These are phyloP conservation scores for Thielaviopsis euricoi DNA, from an alignment of 2,329 filamentous ascomycete genomes.

Conservation along the genomic window DNA sequence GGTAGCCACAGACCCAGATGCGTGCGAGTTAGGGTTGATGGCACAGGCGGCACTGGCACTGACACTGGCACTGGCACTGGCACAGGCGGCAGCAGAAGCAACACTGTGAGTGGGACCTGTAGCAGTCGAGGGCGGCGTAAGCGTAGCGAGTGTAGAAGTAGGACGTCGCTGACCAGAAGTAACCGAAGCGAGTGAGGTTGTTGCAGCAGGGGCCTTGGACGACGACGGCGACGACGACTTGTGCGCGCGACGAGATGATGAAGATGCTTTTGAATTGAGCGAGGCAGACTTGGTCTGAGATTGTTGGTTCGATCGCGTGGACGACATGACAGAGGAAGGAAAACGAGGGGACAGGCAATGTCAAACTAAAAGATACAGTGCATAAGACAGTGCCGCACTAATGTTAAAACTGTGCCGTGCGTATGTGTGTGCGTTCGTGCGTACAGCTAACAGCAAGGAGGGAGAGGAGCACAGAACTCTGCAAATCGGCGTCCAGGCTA, in stretches of 20 bases:
- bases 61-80: background rate
- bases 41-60: background rate
- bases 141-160: background rate
- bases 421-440: too few relatives aligned
- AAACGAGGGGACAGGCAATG: background rate
- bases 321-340: slow-evolving; percentile 5
- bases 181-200: background rate
- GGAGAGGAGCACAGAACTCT: background rate
- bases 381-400: background rate
- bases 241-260: background rate
- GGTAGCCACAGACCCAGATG: slow-evolving; percentile 2
- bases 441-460: background rate
- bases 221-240: background rate
- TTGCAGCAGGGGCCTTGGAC: background rate
- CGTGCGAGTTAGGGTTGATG: slow-evolving; percentile 6
- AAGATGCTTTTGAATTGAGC: background rate
- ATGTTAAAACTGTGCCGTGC: background rate
- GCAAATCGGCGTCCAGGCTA: background rate
- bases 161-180: background rate
- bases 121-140: background rate
- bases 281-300: background rate
- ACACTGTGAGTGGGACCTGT: slow-evolving; percentile 6
- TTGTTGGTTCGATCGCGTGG: background rate
- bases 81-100: background rate
- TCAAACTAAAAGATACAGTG: slow-evolving; percentile 7